Evolutionary conservation across 1,284 basidiomycete genomes (phyloP).

Genomic region (Cystobasidium pallidum): DNA sequence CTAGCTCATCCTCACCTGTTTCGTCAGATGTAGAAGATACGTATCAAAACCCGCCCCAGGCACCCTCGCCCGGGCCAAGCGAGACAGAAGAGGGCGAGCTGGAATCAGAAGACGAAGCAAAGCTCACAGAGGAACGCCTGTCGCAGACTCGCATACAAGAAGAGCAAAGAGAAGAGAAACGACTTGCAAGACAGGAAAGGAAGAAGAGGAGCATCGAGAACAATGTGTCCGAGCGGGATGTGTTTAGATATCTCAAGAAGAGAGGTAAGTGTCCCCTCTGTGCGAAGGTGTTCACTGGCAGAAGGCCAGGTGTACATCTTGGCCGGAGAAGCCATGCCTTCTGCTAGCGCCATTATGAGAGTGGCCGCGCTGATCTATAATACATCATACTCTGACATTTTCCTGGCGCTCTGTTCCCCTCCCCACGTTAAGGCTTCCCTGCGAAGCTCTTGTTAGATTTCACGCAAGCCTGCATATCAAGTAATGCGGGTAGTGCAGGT

Average conservation of each 20-base stretch:
- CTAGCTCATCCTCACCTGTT: not conserved
- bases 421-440: slow-evolving; percentile 6
- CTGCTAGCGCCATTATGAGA: too few species aligned
- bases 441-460: slow-evolving; percentile 1
- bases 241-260: slow-evolving; percentile 6
- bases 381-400: not conserved
- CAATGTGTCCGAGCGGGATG: slow-evolving; percentile 19
- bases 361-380: too few species aligned
- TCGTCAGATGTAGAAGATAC: not conserved
- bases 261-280: slow-evolving; percentile 7
- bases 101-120: slow-evolving; percentile 1
- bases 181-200: slow-evolving; percentile 6
- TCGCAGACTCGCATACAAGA: not conserved
- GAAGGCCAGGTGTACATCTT: not conserved
- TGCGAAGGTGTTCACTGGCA: not conserved
- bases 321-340: not conserved
- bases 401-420: not conserved
- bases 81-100: slow-evolving; percentile 38
- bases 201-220: slow-evolving; percentile 14
- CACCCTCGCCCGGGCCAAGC: not conserved
- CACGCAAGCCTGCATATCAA: not conserved
- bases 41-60: not conserved
- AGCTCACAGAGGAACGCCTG: not conserved
- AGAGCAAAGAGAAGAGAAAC: slow-evolving; percentile 3
- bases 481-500: not conserved